phyloP scores from a whole-genome alignment of 139 green algal genomes.

The Volvox africanus region DNA sequence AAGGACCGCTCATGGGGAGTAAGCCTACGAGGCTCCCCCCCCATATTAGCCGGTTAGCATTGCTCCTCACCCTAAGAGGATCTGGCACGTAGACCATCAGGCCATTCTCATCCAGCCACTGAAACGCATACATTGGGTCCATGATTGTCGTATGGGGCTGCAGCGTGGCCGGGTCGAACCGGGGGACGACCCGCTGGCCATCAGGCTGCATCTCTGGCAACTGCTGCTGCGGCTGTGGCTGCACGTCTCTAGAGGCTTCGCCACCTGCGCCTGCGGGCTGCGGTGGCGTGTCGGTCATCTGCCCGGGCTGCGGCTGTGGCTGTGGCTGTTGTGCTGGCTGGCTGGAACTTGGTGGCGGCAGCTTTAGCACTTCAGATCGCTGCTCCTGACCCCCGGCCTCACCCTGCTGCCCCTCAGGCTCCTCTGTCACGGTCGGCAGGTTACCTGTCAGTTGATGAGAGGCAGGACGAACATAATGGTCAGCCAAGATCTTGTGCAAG shows the following conservation, averaged over 20 bases:
- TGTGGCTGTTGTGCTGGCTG: no score
- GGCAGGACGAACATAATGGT: no score
- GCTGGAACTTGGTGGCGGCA: neutral
- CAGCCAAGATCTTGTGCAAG: no score
- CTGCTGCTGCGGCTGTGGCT: slow-evolving; percentile 15
- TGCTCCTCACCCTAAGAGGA: slow-evolving; percentile 54
- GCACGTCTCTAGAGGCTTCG: neutral
- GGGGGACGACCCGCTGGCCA: neutral
- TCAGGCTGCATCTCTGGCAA: neutral
- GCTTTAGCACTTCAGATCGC: neutral
- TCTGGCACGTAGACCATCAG: slow-evolving; percentile 62
- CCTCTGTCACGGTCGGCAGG: slow-evolving; percentile 48
- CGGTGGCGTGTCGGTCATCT: neutral
- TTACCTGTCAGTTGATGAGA: slow-evolving; percentile 3
- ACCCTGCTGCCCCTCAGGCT: slow-evolving; percentile 4
- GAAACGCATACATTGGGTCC: slow-evolving; percentile 33
- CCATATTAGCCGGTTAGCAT: no score
- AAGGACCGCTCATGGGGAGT: no score
- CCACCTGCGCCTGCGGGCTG: neutral
- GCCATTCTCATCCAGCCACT: slow-evolving; percentile 66
- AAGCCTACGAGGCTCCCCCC: no score
- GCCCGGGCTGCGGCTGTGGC: neutral
- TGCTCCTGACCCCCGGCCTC: neutral
- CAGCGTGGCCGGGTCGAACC: neutral
- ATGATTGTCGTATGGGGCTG: neutral